Base-by-base conservation (phyloP, 108 stramenopile species). In the Schizochytrium sp. region DNA sequence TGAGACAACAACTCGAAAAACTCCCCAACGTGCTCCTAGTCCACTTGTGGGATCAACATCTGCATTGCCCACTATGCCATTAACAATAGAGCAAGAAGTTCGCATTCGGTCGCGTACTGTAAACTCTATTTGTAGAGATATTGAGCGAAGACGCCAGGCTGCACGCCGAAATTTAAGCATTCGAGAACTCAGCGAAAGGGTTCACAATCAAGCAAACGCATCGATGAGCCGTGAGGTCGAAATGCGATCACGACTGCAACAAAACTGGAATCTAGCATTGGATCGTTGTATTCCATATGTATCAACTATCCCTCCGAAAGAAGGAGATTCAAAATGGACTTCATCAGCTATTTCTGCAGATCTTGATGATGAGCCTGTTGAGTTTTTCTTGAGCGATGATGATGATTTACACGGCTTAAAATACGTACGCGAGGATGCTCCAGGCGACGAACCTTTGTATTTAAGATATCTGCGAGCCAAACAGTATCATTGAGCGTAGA, bases 51-150 rank as follows among this genome's bases (percentile, higher is more conserved):
- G 28, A 28, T 28, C 28, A 28, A 28, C 28, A 28, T 28, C 28
- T 28, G 28, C 28, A 28, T 28, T 28, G 28, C 28, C 28, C 28
- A 28, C 28, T 28, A 28, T 28, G 15, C 42, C 42, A 12, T 15
- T 69, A 7, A 69, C 64, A 7, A 10, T 69, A 44, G 64, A 69
- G 64, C 64, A 69, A 44, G 64, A 69, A 69, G 64, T 69, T 7
- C 64, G 64, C 64, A 44, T 69, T 15, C 64, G 64, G 8, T 69
- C 64, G 12, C 64, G 64, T 44, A 69, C 64, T 8, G 64, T 69
- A 44, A 69, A 69, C 28, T 69, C 64, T 8, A 69, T 69, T 44
- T 69, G 64, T 44, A 69, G 64, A 69, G 64, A 69, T 44, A 69
- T 69, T 15, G 64, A 69, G 64, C 64, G 64, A 7, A 38, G 64